phyloP scores from a whole-genome alignment of 2,329 filamentous ascomycete species.

The Huntiella moniliformis region DNA sequence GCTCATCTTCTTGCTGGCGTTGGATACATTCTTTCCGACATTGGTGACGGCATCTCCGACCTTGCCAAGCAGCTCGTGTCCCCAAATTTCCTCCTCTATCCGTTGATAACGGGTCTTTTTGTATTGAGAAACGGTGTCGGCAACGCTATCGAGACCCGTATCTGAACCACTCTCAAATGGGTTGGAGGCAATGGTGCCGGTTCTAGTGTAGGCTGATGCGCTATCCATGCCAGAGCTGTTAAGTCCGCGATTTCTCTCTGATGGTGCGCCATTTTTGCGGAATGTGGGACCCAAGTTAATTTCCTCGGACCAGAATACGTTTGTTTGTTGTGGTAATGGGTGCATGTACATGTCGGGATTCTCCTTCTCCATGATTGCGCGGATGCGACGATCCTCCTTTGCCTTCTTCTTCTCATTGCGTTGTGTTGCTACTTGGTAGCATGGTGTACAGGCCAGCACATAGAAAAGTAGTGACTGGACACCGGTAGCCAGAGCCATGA shows the following conservation, averaged over 20 bases:
- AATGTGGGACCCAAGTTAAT: conserved; percentile 63
- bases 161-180: conserved; percentile 11
- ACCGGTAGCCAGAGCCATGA: conserved; percentile 34
- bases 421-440: conserved; percentile 49
- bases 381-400: conserved; percentile 45
- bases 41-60: conserved; percentile 15
- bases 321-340: conserved; percentile 67
- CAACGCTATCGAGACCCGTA: conserved; percentile 8
- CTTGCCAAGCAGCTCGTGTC: conserved; percentile 27
- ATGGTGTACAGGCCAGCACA: conserved; percentile 60
- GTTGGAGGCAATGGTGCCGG: conserved; percentile 48
- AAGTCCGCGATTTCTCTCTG: conserved; percentile 13
- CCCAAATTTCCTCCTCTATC: conserved; percentile 78
- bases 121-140: conserved; percentile 8
- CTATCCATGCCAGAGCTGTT: conserved; percentile 10
- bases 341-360: conserved; percentile 61
- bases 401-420: conserved; percentile 54
- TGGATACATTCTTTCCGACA: conserved; percentile 21
- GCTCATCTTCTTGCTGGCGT: conserved; percentile 34
- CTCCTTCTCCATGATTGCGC: conserved; percentile 44
- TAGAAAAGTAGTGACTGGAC: conserved; percentile 65
- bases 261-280: conserved; percentile 34
- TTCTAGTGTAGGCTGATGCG: conserved; percentile 5
- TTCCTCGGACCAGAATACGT: conserved; percentile 76
- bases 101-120: conserved; percentile 52